Base-by-base conservation (phyloP, 495 filamentous ascomycete species). In the Talaromyces liani region DNA sequence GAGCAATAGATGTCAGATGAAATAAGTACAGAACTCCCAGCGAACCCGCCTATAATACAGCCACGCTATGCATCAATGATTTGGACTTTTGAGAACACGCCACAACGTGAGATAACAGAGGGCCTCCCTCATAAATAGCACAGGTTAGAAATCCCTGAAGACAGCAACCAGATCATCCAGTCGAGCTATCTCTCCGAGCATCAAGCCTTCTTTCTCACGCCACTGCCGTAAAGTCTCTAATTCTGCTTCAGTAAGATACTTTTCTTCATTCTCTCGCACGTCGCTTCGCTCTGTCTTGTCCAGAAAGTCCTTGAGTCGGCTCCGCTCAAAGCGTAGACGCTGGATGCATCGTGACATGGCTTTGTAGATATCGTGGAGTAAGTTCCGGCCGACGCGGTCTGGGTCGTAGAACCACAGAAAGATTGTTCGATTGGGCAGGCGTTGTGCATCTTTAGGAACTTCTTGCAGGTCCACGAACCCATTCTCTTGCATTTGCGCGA, bases 401-500 rank as follows among this genome's bases (percentile, higher is more conserved):
- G 80, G 74, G 68, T 98, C 94, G 71, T 88, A 96, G 76, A 84
- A 96, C 89, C 91, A 97, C 24, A 98, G 82, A 71, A 89, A 97
- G 41, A 93, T 86, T 1, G 91, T 93, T 36, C 90, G 86, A 58
- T 82, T 86, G 9, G 91, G 86, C 57, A 90, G 84, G 2, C 91
- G 87, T 58, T 86, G 88, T n/a, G 77, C 73, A 66, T 97, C 93
- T 53, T 87, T 87, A 4, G 94, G 94, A 0, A 98, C 87, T 77
- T 99, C 94, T 70, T 98, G 95, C 9, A 92, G 79, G 64, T 97
- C 89, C 18, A 96, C 82, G 64, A 93, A 88, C 4, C 94, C 93
- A 27, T 84, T 82, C 67, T 86, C 84, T 65, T 96, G 89, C 82
- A 99, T 89, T 62, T 83, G 83, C 2, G 87, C 84, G 68, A 98